Base-by-base conservation (phyloP, 2,329 filamentous ascomycete genomes). In the Trichoderma brevicompactum region DNA sequence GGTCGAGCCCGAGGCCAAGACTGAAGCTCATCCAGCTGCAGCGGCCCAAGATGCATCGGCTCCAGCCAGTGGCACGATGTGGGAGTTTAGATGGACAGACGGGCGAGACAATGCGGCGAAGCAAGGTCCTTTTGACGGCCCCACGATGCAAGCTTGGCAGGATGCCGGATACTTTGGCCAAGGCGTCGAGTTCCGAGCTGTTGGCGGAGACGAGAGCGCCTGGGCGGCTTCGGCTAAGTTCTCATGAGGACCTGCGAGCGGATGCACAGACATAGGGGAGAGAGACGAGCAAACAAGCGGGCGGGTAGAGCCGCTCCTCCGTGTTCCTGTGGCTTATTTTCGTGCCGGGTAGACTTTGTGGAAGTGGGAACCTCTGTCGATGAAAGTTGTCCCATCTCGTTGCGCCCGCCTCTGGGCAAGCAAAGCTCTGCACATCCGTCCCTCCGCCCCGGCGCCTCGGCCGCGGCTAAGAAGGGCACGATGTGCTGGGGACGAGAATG, bases 41-140 rank as follows among this genome's bases (percentile, higher is more conserved):
- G 54, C 44, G 3, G 28, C 44, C 7, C 19, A 46, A 48, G 46
- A 48, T 12, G 23, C 38, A 49, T 73, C 75, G 52, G 32, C 17
- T n/a, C 73, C 75, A 52, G 19, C 52, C 34, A 66, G 12, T 13
- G 38, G 48, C 38, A 66, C 68, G 17, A 74, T 72, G 71, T 99
- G 94, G 94, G 92, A 98, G 77, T 99, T 92, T 76, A 86, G 92
- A 66, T 99, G 95, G 95, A 89, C 88, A 44, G 93, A 97, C 75
- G 92, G 92, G 17, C 85, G 93, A 46, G 94, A 97, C 73, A 90
- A 87, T 34, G 92, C 86, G 10, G 85, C 87, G 54, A 85, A 86
- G 65, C 92, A 99, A 76, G 95, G 95, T 0, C 94, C 95, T 0
- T 99, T 93, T 76, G 92, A 97, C 74, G 86, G 85, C 7, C 76